Evolutionary conservation across 495 filamentous ascomycete genomes (phyloP), one percentile per base, ranked within the genome.

Genomic region (Trypethelium eluteriae): DNA sequence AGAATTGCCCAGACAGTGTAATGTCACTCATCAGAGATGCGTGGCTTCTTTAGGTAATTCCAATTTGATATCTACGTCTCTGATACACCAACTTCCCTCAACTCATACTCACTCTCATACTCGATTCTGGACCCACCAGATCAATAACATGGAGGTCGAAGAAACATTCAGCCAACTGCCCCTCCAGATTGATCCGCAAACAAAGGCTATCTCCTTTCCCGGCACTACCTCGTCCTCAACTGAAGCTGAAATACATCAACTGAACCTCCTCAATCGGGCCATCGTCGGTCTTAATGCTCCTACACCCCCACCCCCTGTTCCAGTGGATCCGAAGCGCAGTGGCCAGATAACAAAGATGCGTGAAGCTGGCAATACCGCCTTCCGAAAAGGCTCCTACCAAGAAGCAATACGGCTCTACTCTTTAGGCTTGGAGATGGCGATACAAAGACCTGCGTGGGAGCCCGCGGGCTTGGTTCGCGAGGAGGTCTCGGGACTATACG

Each of bases 321-420:
- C 91, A 65, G 84, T 91, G 44, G 91, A 90, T 80, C 92, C 89
- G 38, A 93, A 96, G 78, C 91, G 91, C 67, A 83, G 82, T 72
- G 90, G 89, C 44, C 87, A 92, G 73, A 88, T 98, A 76, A 83
- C 79, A 77, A 98, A 97, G 75, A 88, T 98, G 70, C 91, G 92
- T 78, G 93, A 96, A 72, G 81, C 80, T 63, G 94, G 88, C 69
- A 96, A 96, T 82, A 75, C 81, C 62, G 85, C 88, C 71, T 92
- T 89, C 81, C 88, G 89, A 74, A 92, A 93, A 75, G 80, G 81
- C 70, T 82, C 84, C 69, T 81, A 90, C 79, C 74, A 75, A 67
- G 90, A 94, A 36, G 94, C 95, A 14, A 80, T 91, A 64, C 86
- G 86, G 56, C 82, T 92, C 65, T 98, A 98, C 81, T 84, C 82